phyloP scores from a whole-genome alignment of 192 early-diverging fungal species.

The Coemansia sp. region DNA sequence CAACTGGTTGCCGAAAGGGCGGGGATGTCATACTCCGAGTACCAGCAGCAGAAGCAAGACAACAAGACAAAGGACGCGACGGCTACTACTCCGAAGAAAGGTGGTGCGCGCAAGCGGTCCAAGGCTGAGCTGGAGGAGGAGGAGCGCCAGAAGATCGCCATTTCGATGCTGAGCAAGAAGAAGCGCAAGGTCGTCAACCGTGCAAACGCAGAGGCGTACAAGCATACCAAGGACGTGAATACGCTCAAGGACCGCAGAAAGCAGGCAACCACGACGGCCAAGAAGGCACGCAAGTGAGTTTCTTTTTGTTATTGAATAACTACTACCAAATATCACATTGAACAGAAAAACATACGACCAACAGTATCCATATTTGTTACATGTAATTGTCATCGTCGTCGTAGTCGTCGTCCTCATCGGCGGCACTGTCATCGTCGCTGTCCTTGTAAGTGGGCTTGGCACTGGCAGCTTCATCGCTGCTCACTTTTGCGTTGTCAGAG shows the following conservation, averaged over 20 bases:
- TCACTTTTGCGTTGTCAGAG: not conserved
- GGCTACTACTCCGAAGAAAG: conserved; percentile 5
- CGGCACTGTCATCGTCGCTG: conserved; percentile 1
- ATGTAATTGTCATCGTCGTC: conserved; percentile 19
- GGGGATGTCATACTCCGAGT: conserved; percentile 47
- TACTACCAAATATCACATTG: not conserved
- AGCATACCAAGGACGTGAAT: conserved; percentile 42
- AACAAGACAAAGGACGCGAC: conserved; percentile 2
- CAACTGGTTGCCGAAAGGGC: conserved; percentile 46
- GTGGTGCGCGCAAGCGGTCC: conserved; percentile 19
- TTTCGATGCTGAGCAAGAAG: conserved; percentile 56
- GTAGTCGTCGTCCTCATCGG: conserved; percentile 7
- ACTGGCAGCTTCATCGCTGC: not conserved
- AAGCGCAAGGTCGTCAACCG: conserved; percentile 55
- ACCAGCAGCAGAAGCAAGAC: conserved; percentile 33
- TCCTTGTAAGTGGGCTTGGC: not conserved
- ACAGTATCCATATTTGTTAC: not conserved
- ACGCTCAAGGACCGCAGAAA: conserved; percentile 43
- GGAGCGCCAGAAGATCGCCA: conserved; percentile 53
- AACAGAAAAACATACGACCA: not conserved
- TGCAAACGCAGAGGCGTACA: conserved; percentile 34
- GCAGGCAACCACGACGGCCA: conserved; percentile 10
- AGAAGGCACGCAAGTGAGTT: conserved; percentile 7
- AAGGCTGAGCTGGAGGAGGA: conserved; percentile 48
- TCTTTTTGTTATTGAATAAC: no score